These are phyloP conservation scores for Nematodospora anomalae DNA, from an alignment of 1,139 yeast species.

Conservation along the genomic window DNA sequence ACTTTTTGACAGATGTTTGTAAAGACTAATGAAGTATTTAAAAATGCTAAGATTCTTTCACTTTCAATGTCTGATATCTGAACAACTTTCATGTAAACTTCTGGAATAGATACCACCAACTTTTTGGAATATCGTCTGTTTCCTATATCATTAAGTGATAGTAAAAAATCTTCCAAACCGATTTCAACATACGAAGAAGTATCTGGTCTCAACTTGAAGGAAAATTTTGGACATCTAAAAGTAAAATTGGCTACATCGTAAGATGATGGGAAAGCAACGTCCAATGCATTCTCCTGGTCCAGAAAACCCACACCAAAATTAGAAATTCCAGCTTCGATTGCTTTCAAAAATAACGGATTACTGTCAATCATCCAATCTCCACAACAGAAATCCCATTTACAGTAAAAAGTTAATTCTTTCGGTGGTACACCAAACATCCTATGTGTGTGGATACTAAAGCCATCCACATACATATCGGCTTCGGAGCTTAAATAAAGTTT, in stretches of 20 bases:
- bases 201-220: constrained; percentile 21
- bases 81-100: constrained; percentile 32
- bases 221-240: constrained; percentile 41
- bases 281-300: constrained; percentile 75
- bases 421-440: constrained; percentile 94
- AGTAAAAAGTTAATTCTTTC: constrained; percentile 78
- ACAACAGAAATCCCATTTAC: constrained; percentile 83
- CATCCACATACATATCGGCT: constrained; percentile 53
- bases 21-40: constrained; percentile 57
- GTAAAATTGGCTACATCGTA: constrained; percentile 69
- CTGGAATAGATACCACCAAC: constrained; percentile 51
- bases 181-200: constrained; percentile 22
- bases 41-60: constrained; percentile 24
- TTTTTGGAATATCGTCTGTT: constrained; percentile 64
- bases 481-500: constrained; percentile 18
- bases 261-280: constrained; percentile 54
- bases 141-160: constrained; percentile 67
- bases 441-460: constrained; percentile 75
- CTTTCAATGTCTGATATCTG: constrained; percentile 18
- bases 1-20: constrained; percentile 62
- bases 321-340: constrained; percentile 41
- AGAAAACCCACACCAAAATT: constrained; percentile 62
- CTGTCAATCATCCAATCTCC: constrained; percentile 61
- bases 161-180: constrained; percentile 36
- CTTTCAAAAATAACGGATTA: constrained; percentile 46